Base-by-base conservation (phyloP, 352 stramenopile species). In the Saprolegnia diclina region DNA sequence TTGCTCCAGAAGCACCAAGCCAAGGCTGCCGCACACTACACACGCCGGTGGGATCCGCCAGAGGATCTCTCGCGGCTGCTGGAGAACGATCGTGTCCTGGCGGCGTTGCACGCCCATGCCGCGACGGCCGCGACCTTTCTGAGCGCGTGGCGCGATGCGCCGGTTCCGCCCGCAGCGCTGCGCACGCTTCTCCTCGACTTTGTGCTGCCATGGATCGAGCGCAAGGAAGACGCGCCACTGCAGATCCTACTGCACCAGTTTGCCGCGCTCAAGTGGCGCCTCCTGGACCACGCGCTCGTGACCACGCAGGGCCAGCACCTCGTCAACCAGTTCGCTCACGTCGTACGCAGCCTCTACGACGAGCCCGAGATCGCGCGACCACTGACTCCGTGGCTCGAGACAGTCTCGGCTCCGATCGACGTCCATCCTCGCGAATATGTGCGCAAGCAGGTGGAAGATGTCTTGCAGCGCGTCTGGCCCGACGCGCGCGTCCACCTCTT, bases 401-500 rank as follows among this genome's bases (percentile, higher is more conserved):
- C 52, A 21, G 55, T 19, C 18, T n/a, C 6, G 19, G 29, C 40
- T 3, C 13, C 18, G 0, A 18, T 21, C 40, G 57, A 53, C 57
- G 18, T 48, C 3, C 11, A 14, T n/a, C 18, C 14, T 11, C 71
- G 78, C 21, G 48, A 75, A 4, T 38, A 50, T 44, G 72, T 91
- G 0, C 74, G 76, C 18, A 14, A 32, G 18, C 76, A 73, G 5
- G 70, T 90, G 2, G 80, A 92, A 54, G 57, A 53, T 0, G 22
- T 77, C 9, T 66, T 94, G 44, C 72, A 71, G 1, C 67, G 83
- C 65, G 70, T 91, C 54, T 94, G 83, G 85, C 79, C 82, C 0
- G 83, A 94, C 67, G 81, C 81, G 3, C 72, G 72, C 37, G 82
- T 90, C 4, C 5, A 82, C n/a, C 40, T 83, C 4, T 91, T 94